Percentiles rank a stretch among this genome's conserved stretches.
phyloP scores from a whole-genome alignment of 371 early-diverging fungal genomes.

The Apophysomyces sp. region DNA sequence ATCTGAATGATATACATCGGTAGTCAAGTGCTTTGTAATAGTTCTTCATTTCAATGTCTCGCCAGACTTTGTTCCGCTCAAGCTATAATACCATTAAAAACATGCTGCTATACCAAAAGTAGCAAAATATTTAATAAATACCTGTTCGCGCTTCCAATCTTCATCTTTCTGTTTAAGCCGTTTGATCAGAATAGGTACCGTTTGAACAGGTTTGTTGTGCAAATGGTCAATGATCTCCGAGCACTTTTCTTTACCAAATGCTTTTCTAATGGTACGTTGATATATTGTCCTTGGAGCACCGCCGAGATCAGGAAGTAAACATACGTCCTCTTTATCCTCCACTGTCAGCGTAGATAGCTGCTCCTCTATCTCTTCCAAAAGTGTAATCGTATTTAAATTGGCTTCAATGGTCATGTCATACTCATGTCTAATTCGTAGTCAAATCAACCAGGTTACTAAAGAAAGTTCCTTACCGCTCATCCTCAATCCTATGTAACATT shows the following conservation, averaged over 20 bases:
- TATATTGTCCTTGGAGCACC: constrained; percentile 84
- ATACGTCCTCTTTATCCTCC: constrained; percentile 74
- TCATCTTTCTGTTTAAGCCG: constrained; percentile 96
- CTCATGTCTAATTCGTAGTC: constrained; percentile 67
- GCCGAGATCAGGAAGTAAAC: constrained; percentile 77
- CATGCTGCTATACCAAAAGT: not conserved
- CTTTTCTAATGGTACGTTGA: constrained; percentile 82
- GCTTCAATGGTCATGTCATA: constrained; percentile 96
- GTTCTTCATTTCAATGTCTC: constrained; percentile 89
- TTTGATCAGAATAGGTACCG: constrained; percentile 94
- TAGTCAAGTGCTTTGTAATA: constrained; percentile 98
- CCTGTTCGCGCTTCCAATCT: constrained; percentile 77
- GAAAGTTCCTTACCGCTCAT: constrained; percentile 69
- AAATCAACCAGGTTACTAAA: not conserved
- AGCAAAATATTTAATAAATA: constrained; percentile 13
- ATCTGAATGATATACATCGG: constrained; percentile 86
- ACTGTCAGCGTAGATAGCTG: constrained; percentile 69
- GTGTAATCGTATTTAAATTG: constrained; percentile 83
- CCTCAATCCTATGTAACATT: constrained; percentile 92
- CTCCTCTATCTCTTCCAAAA: constrained; percentile 83
- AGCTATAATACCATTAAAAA: constrained; percentile 74
- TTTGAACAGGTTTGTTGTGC: constrained; percentile 87
- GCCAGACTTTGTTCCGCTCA: constrained; percentile 95
- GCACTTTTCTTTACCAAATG: constrained; percentile 86
- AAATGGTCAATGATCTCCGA: constrained; percentile 89